phyloP scores from a whole-genome alignment of 2,329 filamentous ascomycete species.

The Geosmithia putterillii region DNA sequence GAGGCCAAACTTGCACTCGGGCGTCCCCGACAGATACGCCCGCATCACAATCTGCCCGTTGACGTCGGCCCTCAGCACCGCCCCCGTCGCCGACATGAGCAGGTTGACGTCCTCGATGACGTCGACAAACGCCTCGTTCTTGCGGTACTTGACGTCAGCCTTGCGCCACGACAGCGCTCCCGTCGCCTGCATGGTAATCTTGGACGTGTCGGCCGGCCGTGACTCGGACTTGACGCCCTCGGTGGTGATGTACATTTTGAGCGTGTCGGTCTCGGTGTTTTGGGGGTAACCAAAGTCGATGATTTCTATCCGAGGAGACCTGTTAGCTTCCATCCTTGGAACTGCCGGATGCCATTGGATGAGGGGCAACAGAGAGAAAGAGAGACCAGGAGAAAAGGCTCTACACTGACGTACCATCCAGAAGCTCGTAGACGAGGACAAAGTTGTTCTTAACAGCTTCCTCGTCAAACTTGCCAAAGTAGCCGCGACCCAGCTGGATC shows the following conservation, averaged over 20 bases:
- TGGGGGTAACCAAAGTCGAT: conserved; percentile 98
- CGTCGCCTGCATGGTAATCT: conserved; percentile 98
- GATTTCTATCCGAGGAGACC: conserved; percentile 64
- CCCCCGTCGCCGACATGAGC: conserved; percentile 95
- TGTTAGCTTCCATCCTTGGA: neutral
- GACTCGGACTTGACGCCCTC: conserved; percentile 92
- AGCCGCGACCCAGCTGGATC: conserved; percentile 80
- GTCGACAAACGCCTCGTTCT: conserved; percentile 98
- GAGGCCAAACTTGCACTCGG: conserved; percentile 97
- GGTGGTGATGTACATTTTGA: conserved; percentile 99
- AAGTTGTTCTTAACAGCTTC: conserved; percentile 99
- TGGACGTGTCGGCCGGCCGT: conserved; percentile 81
- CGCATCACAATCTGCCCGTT: conserved; percentile 98
- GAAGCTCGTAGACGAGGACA: conserved; percentile 90
- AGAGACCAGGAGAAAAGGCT: conserved; percentile 4
- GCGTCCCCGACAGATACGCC: conserved; percentile 89
- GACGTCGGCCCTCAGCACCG: conserved; percentile 88
- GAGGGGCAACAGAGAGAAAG: neutral
- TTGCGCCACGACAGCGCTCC: conserved; percentile 94
- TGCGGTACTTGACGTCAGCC: conserved; percentile 96
- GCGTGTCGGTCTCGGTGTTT: conserved; percentile 94
- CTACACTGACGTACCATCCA: conserved; percentile 82
- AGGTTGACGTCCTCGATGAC: conserved; percentile 99
- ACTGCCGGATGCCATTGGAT: neutral
- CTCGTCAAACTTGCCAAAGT: conserved; percentile 98